phyloP scores from a whole-genome alignment of 352 stramenopile genomes.

The Globisporangium emineosum region DNA sequence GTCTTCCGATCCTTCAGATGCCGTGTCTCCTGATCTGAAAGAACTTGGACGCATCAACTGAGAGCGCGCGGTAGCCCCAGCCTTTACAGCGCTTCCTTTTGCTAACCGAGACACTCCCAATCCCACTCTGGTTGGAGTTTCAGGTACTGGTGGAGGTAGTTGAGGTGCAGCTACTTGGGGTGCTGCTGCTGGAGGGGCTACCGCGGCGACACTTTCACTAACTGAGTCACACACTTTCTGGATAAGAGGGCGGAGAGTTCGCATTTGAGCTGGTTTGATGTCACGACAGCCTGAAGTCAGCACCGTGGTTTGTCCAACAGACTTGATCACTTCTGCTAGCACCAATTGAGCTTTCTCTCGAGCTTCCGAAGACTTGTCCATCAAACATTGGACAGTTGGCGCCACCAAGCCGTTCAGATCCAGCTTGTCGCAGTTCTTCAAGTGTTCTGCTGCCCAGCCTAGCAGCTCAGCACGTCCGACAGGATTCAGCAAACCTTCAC shows the following conservation, averaged over 20 bases:
- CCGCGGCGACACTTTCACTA: slow-evolving; percentile 25
- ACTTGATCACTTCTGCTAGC: slow-evolving; percentile 80
- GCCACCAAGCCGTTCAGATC: slow-evolving; percentile 64
- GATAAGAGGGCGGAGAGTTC: slow-evolving; percentile 80
- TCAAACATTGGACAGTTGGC: slow-evolving; percentile 75
- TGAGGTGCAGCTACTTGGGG: slow-evolving; percentile 7
- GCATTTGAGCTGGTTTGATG: slow-evolving; percentile 85
- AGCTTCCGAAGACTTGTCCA: slow-evolving; percentile 82
- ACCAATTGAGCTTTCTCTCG: slow-evolving; percentile 78
- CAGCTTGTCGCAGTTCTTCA: slow-evolving; percentile 59
- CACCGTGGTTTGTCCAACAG: slow-evolving; percentile 70
- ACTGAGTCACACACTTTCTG: slow-evolving; percentile 59
- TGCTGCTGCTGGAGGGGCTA: slow-evolving; percentile 9
- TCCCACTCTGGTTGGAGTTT: slow-evolving; percentile 13
- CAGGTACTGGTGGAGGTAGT: slow-evolving; percentile 9
- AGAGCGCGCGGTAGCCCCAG: slow-evolving; percentile 24
- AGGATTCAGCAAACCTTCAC: slow-evolving; percentile 69
- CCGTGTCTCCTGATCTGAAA: slow-evolving; percentile 18
- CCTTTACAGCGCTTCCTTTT: slow-evolving; percentile 7
- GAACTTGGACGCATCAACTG: slow-evolving; percentile 34
- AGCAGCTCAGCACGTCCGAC: slow-evolving; percentile 79
- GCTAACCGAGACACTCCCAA: slow-evolving; percentile 13
- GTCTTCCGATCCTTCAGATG: slow-evolving; percentile 21
- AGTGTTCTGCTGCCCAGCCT: slow-evolving; percentile 65
- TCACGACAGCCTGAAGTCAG: slow-evolving; percentile 70